Evolutionary conservation across 345 rosid genomes (phyloP).

Genomic region (Bruguiera parviflora): DNA sequence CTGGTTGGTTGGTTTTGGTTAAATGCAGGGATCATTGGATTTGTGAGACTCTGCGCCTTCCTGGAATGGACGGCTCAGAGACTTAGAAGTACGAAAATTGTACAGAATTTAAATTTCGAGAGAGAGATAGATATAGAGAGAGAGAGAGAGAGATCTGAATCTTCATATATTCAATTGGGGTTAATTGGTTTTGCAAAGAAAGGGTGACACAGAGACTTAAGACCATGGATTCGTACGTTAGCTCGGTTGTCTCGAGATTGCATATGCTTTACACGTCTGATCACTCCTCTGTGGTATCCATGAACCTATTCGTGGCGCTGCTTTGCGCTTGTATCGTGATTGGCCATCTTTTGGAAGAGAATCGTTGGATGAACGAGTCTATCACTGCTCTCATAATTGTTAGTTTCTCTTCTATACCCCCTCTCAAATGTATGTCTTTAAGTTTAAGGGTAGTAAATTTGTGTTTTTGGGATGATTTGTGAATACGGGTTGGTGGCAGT

Average conservation of each 20-base stretch:
- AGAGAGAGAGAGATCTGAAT: no score
- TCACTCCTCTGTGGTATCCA: constrained; percentile 80
- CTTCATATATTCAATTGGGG: no score
- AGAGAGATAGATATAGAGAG: no score
- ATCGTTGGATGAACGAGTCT: constrained; percentile 96
- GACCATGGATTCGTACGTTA: constrained; percentile 36
- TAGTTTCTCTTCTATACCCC: constrained; percentile 27
- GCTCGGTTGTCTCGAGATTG: constrained; percentile 31
- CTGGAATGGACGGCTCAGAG: constrained; percentile 14
- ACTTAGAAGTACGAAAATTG: not conserved
- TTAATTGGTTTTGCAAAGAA: no score
- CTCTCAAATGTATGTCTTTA: not conserved
- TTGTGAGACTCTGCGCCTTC: not conserved
- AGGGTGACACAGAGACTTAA: not conserved
- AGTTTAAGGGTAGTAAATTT: not conserved
- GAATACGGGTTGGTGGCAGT: not conserved
- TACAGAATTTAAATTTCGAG: not conserved
- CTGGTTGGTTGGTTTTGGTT: not conserved
- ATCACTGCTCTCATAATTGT: constrained; percentile 90
- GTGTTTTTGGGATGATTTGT: not conserved
- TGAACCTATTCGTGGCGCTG: constrained; percentile 87
- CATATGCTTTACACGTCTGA: constrained; percentile 62
- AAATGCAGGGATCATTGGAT: constrained; percentile 5
- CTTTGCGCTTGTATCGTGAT: constrained; percentile 90
- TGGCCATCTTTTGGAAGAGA: constrained; percentile 96